phyloP scores from a whole-genome alignment of 441 rosid species.

The Manihot esculenta region DNA sequence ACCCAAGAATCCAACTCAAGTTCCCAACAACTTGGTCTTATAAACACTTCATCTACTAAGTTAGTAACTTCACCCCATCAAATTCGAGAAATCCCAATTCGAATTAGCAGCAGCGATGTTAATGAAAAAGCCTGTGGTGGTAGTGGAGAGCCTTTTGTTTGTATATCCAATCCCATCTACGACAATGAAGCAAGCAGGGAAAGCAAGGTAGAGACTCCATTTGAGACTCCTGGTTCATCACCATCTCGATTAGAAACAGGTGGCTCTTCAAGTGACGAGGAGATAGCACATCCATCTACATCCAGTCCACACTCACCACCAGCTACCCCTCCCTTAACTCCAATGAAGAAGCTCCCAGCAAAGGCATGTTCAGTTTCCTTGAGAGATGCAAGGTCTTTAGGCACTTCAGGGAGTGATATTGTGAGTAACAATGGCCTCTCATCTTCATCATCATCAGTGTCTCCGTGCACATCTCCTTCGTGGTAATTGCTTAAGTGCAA shows the following conservation, averaged over 20 bases:
- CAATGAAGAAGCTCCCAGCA: slow-evolving; percentile 81
- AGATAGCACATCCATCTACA: slow-evolving; percentile 17
- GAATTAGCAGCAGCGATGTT: slow-evolving; percentile 15
- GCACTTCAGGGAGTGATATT: slow-evolving; percentile 52
- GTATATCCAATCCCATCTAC: slow-evolving; percentile 79
- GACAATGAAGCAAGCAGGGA: slow-evolving; percentile 36
- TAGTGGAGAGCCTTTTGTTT: slow-evolving; percentile 41
- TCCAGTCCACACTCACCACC: slow-evolving; percentile 8
- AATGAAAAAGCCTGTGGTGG: slow-evolving; percentile 9
- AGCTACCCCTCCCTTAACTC: slow-evolving; percentile 49
- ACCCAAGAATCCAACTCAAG: slow-evolving; percentile 27
- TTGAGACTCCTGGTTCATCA: slow-evolving; percentile 77
- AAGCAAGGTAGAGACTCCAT: slow-evolving; percentile 48
- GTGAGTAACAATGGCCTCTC: slow-evolving; percentile 44
- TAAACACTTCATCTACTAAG: slow-evolving; percentile 26
- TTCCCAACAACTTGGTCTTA: slow-evolving; percentile 31
- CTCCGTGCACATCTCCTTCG: slow-evolving; percentile 77
- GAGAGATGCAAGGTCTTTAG: slow-evolving; percentile 48
- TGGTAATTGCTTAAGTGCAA: slow-evolving; percentile 37
- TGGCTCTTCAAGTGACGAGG: slow-evolving; percentile 39
- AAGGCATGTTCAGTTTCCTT: slow-evolving; percentile 67
- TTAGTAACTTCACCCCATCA: slow-evolving; percentile 30
- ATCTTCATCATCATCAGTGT: slow-evolving; percentile 61
- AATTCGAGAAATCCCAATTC: slow-evolving; percentile 33
- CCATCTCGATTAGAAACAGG: slow-evolving; percentile 60